Evolutionary conservation across 768 basidiomycete species (phyloP).

Genomic region (Boletus rex-veris): DNA sequence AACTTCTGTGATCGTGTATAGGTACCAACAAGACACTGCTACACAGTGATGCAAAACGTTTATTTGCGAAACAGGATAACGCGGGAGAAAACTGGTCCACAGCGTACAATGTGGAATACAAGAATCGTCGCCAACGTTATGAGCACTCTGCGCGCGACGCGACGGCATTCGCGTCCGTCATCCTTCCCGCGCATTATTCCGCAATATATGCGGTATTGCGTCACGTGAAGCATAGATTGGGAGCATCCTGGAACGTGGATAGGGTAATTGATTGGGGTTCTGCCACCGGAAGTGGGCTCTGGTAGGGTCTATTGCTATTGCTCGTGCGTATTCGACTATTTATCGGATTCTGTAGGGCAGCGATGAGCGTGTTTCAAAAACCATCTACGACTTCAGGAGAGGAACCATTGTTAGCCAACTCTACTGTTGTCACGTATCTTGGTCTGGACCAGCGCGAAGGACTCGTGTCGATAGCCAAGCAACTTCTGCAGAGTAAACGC

Average conservation of each 20-base stretch:
- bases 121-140: constrained; percentile 52
- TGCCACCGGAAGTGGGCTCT: constrained; percentile 78
- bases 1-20: constrained; percentile 26
- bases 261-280: constrained; percentile 82
- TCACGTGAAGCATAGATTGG: constrained; percentile 61
- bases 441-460: constrained; percentile 79
- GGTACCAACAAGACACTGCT: constrained; percentile 62
- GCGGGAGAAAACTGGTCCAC: constrained; percentile 48
- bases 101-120: constrained; percentile 56
- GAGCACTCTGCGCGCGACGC: constrained; percentile 68
- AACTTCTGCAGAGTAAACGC: constrained; percentile 52
- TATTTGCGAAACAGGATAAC: constrained; percentile 47
- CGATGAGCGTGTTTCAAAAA: constrained; percentile 60
- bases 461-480: constrained; percentile 62
- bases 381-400: constrained; percentile 26
- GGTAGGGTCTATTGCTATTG: constrained; percentile 44
- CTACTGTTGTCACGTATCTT: constrained; percentile 58
- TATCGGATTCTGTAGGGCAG: constrained; percentile 49
- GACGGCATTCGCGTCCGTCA: constrained; percentile 80
- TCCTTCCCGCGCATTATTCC: constrained; percentile 83
- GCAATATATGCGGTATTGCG: constrained; percentile 73
- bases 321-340: constrained; percentile 2
- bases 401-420: constrained; percentile 39
- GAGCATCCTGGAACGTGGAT: constrained; percentile 55
- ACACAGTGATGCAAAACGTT: constrained; percentile 67